Percentiles rank a stretch among this genome's conserved stretches.
Conservation (phyloP, 495 filamentous ascomycete species). For the Lasiosphaeria ovina region DNA sequence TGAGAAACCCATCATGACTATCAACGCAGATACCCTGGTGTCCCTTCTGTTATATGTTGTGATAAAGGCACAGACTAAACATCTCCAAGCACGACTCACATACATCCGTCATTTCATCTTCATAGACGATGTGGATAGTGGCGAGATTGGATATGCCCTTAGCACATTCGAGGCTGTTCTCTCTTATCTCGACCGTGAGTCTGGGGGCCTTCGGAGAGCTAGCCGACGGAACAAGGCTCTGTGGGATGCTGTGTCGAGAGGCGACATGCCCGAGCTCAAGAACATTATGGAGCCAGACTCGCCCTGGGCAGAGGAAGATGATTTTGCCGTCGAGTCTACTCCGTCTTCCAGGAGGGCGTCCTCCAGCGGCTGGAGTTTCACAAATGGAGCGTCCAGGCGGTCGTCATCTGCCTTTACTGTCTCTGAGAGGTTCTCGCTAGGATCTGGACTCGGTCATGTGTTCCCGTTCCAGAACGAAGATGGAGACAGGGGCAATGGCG, state of each 20-base stretch:
- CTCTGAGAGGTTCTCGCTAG: conserved; percentile 48
- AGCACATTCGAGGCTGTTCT: conserved; percentile 96
- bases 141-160: conserved; percentile 94
- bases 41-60: conserved; percentile 90
- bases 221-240: conserved; percentile 82
- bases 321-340: conserved; percentile 31
- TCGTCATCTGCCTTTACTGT: conserved; percentile 44
- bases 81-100: conserved; percentile 80
- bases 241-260: conserved; percentile 80
- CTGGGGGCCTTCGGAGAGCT: conserved; percentile 73
- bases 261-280: conserved; percentile 70
- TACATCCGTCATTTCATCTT: conserved; percentile 98
- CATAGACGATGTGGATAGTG: conserved; percentile 93
- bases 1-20: conserved; percentile 61
- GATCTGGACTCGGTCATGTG: conserved; percentile 75
- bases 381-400: conserved; percentile 44
- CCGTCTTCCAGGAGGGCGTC: conserved; percentile 40
- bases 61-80: conserved; percentile 83
- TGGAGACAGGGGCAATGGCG: conserved; percentile 12
- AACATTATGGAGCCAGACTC: conserved; percentile 70
- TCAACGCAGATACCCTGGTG: conserved; percentile 95
- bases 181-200: conserved; percentile 82
- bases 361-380: conserved; percentile 40
- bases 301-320: conserved; percentile 43
- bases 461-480: conserved; percentile 76